These are phyloP conservation scores for Arthroderma sp. DNA, from an alignment of 2,329 filamentous ascomycete genomes.

Conservation along the genomic window DNA sequence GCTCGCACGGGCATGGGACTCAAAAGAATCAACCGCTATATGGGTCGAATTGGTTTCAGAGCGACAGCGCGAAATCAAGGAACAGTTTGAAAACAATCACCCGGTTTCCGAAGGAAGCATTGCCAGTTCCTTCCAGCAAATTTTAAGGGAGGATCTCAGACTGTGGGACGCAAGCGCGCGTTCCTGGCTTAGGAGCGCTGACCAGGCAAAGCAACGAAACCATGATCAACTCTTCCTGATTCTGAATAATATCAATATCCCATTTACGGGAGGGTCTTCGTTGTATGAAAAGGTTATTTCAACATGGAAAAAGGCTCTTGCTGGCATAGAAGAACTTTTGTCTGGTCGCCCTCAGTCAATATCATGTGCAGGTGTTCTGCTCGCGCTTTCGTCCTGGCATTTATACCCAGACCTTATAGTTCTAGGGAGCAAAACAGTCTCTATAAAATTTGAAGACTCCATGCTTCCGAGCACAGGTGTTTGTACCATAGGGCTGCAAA, in stretches of 20 bases:
- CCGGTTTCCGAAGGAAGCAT: neutral
- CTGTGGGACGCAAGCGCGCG: slow-evolving; percentile 28
- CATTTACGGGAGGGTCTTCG: slow-evolving; percentile 2
- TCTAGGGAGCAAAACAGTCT: slow-evolving; percentile 37
- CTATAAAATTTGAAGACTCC: neutral
- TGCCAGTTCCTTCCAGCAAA: slow-evolving; percentile 4
- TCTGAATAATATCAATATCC: slow-evolving; percentile 17
- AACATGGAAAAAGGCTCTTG: slow-evolving; percentile 19
- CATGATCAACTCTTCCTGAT: slow-evolving; percentile 19
- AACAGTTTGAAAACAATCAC: neutral
- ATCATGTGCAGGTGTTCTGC: slow-evolving; percentile 15
- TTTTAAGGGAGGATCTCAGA: slow-evolving; percentile 18
- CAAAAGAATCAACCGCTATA: slow-evolving; percentile 17
- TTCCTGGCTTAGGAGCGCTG: slow-evolving; percentile 24
- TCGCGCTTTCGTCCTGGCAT: slow-evolving; percentile 24
- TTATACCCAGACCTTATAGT: slow-evolving; percentile 28
- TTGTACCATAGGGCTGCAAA: slow-evolving; percentile 1
- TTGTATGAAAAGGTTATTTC: slow-evolving; percentile 18
- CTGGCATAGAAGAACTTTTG: slow-evolving; percentile 17
- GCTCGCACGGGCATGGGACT: slow-evolving; percentile 16
- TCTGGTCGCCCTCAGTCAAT: slow-evolving; percentile 16
- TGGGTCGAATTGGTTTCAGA: slow-evolving; percentile 20
- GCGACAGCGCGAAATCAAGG: neutral
- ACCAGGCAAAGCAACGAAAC: slow-evolving; percentile 14
- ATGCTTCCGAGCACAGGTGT: neutral